Evolutionary conservation across 2,329 filamentous ascomycete species (phyloP).

Genomic region (Paraconiothyrium sp.): DNA sequence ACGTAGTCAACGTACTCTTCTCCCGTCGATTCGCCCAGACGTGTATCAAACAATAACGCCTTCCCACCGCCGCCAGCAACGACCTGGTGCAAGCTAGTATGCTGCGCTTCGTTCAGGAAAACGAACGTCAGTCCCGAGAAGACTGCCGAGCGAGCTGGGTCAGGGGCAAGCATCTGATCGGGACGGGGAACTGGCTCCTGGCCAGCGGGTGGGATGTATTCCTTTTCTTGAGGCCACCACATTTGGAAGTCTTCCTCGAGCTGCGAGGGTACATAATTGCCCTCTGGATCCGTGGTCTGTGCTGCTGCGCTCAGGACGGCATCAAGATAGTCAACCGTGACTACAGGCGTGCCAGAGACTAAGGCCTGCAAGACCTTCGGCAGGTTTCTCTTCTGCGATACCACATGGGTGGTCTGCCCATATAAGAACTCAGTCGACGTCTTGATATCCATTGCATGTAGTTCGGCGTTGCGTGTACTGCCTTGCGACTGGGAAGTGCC

Average conservation of each 20-base stretch:
- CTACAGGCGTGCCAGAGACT: slow-evolving; percentile 81
- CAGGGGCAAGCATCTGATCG: slow-evolving; percentile 75
- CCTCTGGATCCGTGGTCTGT: slow-evolving; percentile 39
- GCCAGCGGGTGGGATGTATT: slow-evolving; percentile 77
- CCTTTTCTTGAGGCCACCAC: slow-evolving; percentile 78
- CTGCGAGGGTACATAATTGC: slow-evolving; percentile 62
- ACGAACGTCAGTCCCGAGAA: slow-evolving; percentile 91
- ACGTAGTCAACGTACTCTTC: slow-evolving; percentile 83
- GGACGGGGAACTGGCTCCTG: slow-evolving; percentile 78
- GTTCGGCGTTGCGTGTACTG: slow-evolving; percentile 62
- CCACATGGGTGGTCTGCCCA: slow-evolving; percentile 81
- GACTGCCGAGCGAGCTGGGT: slow-evolving; percentile 70
- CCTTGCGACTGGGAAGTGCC: slow-evolving; percentile 58
- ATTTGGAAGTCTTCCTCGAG: slow-evolving; percentile 83
- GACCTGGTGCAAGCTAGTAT: slow-evolving; percentile 75
- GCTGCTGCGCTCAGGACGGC: slow-evolving; percentile 71
- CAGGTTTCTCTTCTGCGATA: slow-evolving; percentile 89
- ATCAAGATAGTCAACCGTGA: slow-evolving; percentile 77
- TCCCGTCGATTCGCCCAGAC: slow-evolving; percentile 70
- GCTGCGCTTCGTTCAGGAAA: slow-evolving; percentile 81
- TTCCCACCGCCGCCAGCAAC: slow-evolving; percentile 87
- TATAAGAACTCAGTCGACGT: slow-evolving; percentile 76
- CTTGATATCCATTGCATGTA: slow-evolving; percentile 92
- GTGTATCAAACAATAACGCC: slow-evolving; percentile 72
- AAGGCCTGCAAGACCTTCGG: slow-evolving; percentile 87